These are phyloP conservation scores for Parasarocladium wereldwijsianum DNA, from an alignment of 2,329 filamentous ascomycete species.

Conservation along the genomic window DNA sequence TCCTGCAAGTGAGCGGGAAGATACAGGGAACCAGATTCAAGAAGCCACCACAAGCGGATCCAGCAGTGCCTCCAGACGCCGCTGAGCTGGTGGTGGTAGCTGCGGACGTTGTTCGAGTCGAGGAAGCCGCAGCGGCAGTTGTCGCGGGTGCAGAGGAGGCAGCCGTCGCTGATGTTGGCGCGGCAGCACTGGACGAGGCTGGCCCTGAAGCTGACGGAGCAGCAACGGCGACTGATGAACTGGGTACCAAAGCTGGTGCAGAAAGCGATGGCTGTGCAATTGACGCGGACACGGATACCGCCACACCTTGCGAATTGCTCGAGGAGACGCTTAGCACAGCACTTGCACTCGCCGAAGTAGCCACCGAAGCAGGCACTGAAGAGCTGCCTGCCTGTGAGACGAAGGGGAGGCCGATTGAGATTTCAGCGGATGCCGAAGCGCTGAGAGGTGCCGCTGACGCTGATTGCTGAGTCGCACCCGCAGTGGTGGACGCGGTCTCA, in stretches of 20 bases:
- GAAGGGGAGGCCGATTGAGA: neutral
- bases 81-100: neutral
- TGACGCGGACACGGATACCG: neutral
- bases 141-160: neutral
- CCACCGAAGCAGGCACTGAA: neutral
- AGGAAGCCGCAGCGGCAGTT: neutral
- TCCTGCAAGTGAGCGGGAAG: neutral
- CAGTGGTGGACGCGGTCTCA: neutral
- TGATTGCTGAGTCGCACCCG: neutral
- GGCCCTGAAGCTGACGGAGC: neutral
- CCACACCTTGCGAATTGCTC: neutral
- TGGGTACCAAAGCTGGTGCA: neutral
- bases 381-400: neutral
- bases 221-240: neutral
- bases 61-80: neutral
- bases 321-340: neutral
- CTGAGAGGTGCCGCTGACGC: neutral
- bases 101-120: neutral
- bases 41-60: neutral
- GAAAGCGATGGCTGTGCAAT: too few relatives aligned
- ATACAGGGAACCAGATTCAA: slow-evolving; percentile 1
- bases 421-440: neutral
- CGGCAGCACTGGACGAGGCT: slow-evolving; percentile 1
- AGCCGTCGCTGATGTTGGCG: neutral
- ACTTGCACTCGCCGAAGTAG: neutral